Conservation (phyloP, 2,329 filamentous ascomycete species). For the Ploettnerulaceae sp. region DNA sequence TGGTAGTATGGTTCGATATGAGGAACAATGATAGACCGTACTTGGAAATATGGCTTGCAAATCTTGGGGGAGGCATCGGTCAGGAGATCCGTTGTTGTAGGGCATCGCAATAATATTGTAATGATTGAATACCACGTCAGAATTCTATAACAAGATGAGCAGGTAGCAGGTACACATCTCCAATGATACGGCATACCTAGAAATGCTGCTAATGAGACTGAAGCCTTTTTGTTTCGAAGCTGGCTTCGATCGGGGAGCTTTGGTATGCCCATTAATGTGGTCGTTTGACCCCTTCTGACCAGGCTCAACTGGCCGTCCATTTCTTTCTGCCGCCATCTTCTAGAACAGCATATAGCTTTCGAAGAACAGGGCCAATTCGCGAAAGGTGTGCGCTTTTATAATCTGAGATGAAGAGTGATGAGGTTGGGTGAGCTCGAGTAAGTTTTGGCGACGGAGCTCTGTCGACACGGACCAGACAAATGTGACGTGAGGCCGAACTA, state of each 20-base stretch:
- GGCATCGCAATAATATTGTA: conserved; percentile 78
- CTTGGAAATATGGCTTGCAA: conserved; percentile 76
- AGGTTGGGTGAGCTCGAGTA: background rate
- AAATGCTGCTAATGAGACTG: conserved; percentile 44
- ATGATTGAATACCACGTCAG: conserved; percentile 82
- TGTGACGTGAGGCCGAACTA: conserved; percentile 1
- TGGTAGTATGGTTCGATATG: conserved; percentile 83
- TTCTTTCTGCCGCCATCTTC: conserved; percentile 37
- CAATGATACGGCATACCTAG: conserved; percentile 56
- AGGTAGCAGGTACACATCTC: background rate
- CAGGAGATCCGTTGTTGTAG: conserved; percentile 61
- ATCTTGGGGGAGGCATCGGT: conserved; percentile 67
- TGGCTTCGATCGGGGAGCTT: conserved; percentile 33
- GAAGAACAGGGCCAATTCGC: background rate
- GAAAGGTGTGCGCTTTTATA: background rate
- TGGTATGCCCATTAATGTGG: conserved; percentile 39
- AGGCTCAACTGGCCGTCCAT: conserved; percentile 35
- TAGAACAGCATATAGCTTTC: conserved; percentile 19
- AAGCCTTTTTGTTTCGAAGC: conserved; percentile 23
- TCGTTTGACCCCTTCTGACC: conserved; percentile 28
- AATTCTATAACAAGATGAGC: conserved; percentile 47
- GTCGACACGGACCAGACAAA: background rate
- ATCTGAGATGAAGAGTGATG: background rate
- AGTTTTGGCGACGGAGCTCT: background rate
- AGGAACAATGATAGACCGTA: conserved; percentile 60